These are phyloP conservation scores for Candida palmyrensis DNA, from an alignment of 805 yeast genomes.

Conservation along the genomic window DNA sequence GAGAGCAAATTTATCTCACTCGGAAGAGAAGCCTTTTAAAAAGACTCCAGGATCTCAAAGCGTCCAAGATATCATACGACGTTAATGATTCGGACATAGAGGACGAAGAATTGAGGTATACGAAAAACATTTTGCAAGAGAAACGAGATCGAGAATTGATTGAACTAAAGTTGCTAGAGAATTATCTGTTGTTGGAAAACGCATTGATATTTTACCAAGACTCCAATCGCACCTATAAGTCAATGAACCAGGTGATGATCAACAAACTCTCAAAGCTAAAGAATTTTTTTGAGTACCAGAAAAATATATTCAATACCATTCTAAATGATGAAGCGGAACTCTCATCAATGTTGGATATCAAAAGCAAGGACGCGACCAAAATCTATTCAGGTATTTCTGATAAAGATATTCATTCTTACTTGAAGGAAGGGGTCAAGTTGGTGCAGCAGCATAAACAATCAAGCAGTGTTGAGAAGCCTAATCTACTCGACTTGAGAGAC, in stretches of 20 bases:
- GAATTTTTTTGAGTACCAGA: conserved; percentile 35
- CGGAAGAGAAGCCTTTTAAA: conserved; percentile 20
- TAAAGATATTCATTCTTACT: conserved; percentile 13
- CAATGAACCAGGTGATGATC: conserved; percentile 20
- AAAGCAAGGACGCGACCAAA: conserved; percentile 21
- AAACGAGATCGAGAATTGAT: conserved; percentile 29
- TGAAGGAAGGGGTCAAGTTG: conserved; percentile 6
- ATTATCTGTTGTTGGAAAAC: conserved; percentile 28
- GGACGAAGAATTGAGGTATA: conserved; percentile 25
- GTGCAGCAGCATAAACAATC: neutral
- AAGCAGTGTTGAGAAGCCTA: neutral
- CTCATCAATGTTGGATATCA: conserved; percentile 10
- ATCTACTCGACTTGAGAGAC: neutral
- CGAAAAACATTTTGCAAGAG: conserved; percentile 13
- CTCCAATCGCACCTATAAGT: conserved; percentile 28
- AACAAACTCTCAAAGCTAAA: conserved; percentile 35
- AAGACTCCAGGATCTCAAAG: conserved; percentile 18
- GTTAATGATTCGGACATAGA: conserved; percentile 9
- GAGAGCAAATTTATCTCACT: conserved; percentile 15
- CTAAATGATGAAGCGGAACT: conserved; percentile 12
- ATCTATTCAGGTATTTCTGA: conserved; percentile 21
- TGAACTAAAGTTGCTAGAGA: conserved; percentile 23
- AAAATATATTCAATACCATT: conserved; percentile 18
- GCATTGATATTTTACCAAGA: conserved; percentile 31
- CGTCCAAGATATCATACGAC: conserved; percentile 20